A percentile compares a stretch with the other conserved stretches of the same genome.
phyloP scores from a whole-genome alignment of 805 yeast genomes.

The Candida pseudoglaebosa region DNA sequence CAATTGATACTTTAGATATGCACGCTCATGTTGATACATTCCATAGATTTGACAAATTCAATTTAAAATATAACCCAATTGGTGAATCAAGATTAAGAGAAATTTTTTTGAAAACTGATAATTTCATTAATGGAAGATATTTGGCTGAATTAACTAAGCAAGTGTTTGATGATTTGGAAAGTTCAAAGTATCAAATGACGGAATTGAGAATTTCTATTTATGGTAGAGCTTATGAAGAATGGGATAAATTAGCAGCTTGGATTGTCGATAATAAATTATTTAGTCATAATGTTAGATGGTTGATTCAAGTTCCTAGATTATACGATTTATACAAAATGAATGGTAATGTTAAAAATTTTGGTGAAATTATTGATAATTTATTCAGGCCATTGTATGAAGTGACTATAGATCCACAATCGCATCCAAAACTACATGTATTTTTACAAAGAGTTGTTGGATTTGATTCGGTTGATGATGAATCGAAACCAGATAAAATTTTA shows the following conservation, averaged over 20 bases:
- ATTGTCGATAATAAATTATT: slow-evolving; percentile 86
- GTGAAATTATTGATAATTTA: slow-evolving; percentile 71
- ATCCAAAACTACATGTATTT: slow-evolving; percentile 89
- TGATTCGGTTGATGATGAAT: slow-evolving; percentile 98
- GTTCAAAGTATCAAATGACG: slow-evolving; percentile 94
- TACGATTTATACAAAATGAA: slow-evolving; percentile 84
- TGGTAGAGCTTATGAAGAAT: slow-evolving; percentile 85
- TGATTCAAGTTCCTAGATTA: slow-evolving; percentile 90
- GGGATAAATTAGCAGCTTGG: slow-evolving; percentile 97
- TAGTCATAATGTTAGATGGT: slow-evolving; percentile 95
- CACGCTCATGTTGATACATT: slow-evolving; percentile 98
- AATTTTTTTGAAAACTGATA: slow-evolving; percentile 92
- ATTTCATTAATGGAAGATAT: slow-evolving; percentile 81
- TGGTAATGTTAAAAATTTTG: slow-evolving; percentile 66
- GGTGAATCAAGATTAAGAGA: slow-evolving; percentile 98
- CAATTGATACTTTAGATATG: slow-evolving; percentile 97
- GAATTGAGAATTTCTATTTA: slow-evolving; percentile 94
- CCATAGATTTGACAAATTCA: slow-evolving; percentile 97
- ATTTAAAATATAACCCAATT: slow-evolving; percentile 93
- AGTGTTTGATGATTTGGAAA: slow-evolving; percentile 90
- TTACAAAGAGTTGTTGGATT: slow-evolving; percentile 94
- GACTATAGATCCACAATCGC: slow-evolving; percentile 73
- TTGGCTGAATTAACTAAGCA: slow-evolving; percentile 92
- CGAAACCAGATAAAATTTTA: slow-evolving; percentile 81
- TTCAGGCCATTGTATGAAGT: slow-evolving; percentile 91